Conservation (phyloP, 805 yeast genomes). For the Pichia californica region DNA sequence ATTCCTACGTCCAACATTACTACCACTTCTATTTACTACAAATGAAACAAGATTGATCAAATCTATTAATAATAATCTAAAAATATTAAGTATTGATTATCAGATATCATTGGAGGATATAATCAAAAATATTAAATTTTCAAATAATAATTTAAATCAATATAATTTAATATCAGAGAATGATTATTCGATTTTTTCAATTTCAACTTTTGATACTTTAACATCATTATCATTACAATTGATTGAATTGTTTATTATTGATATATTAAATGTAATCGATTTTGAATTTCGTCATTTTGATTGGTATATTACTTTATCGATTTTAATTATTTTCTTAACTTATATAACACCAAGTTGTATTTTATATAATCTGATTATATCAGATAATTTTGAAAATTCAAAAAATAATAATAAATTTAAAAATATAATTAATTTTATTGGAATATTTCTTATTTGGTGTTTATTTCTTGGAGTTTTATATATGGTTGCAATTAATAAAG, state of each 20-base stretch:
- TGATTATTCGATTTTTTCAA: neutral
- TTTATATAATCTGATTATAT: conserved; percentile 10
- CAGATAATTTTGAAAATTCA: too few relatives aligned
- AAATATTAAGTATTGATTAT: neutral
- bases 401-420: neutral
- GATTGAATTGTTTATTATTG: conserved; percentile 25
- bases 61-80: conserved; percentile 3
- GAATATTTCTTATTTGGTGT: conserved; percentile 29
- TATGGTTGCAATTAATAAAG: neutral
- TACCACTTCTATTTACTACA: conserved; percentile 8
- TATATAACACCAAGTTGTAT: conserved; percentile 38
- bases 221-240: conserved; percentile 25
- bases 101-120: conserved; percentile 2
- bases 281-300: conserved; percentile 26
- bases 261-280: conserved; percentile 21
- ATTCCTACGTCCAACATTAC: conserved; percentile 6
- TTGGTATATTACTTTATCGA: conserved; percentile 35
- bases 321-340: conserved; percentile 34
- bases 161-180: neutral
- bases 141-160: neutral
- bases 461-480: conserved; percentile 26
- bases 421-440: neutral
- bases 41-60: neutral
- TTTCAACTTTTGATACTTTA: conserved; percentile 18
- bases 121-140: neutral